Evolutionary conservation across 352 stramenopile species (phyloP).

Genomic region (Nothophytophthora sp.): DNA sequence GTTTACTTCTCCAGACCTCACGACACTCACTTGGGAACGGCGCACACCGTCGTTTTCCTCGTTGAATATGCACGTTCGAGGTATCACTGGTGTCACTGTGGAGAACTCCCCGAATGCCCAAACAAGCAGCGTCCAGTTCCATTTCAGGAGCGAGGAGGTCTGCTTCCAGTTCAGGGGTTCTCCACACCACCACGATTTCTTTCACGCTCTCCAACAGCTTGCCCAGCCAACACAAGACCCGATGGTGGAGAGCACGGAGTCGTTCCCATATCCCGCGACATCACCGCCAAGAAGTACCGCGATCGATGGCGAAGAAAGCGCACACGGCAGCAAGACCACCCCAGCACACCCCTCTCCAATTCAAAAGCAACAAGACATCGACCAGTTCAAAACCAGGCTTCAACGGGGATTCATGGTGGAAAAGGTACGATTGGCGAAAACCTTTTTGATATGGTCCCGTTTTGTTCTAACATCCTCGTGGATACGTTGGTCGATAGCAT

Average conservation of each 20-base stretch:
- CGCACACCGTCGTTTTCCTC: constrained; percentile 14
- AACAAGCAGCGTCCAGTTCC: constrained; percentile 14
- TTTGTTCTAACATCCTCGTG: too few species aligned
- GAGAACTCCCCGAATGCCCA: constrained; percentile 1
- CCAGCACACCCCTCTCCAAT: neutral
- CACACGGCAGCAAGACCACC: too few species aligned
- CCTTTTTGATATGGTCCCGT: constrained; percentile 4
- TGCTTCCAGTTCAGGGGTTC: constrained; percentile 13
- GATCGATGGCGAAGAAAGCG: too few species aligned
- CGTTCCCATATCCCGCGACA: constrained; percentile 6
- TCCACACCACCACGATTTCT: constrained; percentile 15
- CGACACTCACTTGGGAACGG: constrained; percentile 21
- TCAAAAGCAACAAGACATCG: constrained; percentile 18
- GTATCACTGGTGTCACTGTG: constrained; percentile 13
- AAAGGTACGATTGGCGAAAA: constrained; percentile 29
- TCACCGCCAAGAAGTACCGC: too few species aligned
- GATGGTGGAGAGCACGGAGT: neutral
- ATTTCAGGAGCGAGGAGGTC: constrained; percentile 13
- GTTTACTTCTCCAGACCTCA: constrained; percentile 13
- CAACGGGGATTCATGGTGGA: constrained; percentile 41
- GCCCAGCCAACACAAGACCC: constrained; percentile 1
- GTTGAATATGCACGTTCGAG: constrained; percentile 19
- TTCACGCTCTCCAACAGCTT: constrained; percentile 10
- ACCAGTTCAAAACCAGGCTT: constrained; percentile 40
- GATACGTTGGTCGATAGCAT: too few species aligned